These are phyloP conservation scores for Chaetomidium leptoderma DNA, from an alignment of 495 filamentous ascomycete species.

Conservation along the genomic window DNA sequence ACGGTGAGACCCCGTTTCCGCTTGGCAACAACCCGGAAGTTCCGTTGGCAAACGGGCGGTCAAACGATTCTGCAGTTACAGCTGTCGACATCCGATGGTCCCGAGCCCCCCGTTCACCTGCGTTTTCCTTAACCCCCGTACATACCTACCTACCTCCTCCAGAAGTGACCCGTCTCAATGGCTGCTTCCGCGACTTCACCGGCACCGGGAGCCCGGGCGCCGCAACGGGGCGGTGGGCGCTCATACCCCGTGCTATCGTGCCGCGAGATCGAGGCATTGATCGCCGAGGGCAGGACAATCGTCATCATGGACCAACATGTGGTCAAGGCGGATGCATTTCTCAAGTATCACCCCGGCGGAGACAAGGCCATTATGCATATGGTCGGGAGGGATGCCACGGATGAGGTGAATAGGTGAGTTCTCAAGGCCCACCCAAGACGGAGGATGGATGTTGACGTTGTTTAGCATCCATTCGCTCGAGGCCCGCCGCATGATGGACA, in stretches of 20 bases:
- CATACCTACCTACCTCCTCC: too few relatives aligned
- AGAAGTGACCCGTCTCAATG: too few relatives aligned
- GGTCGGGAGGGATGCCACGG: constrained; percentile 94
- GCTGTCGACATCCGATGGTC: too few relatives aligned
- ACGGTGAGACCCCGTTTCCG: too few relatives aligned
- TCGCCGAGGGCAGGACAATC: constrained; percentile 78
- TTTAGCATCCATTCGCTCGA: constrained; percentile 77
- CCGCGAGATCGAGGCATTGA: constrained; percentile 77
- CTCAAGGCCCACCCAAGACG: too few relatives aligned
- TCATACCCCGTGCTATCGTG: constrained; percentile 53
- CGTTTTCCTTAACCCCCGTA: too few relatives aligned
- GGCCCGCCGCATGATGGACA: constrained; percentile 69
- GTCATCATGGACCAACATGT: constrained; percentile 79
- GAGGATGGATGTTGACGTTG: background rate
- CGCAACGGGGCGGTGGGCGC: background rate
- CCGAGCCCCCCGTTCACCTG: too few relatives aligned
- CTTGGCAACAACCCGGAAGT: too few relatives aligned
- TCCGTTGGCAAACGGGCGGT: too few relatives aligned
- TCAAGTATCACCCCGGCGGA: constrained; percentile 86
- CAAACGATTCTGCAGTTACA: too few relatives aligned
- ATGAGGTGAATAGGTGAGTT: constrained; percentile 87
- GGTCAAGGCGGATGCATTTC: constrained; percentile 81
- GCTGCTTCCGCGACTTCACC: background rate
- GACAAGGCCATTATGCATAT: constrained; percentile 91
- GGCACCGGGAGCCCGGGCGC: background rate